Evolutionary conservation across 2,329 filamentous ascomycete genomes (phyloP).

Genomic region (Ophiobolus disseminans): DNA sequence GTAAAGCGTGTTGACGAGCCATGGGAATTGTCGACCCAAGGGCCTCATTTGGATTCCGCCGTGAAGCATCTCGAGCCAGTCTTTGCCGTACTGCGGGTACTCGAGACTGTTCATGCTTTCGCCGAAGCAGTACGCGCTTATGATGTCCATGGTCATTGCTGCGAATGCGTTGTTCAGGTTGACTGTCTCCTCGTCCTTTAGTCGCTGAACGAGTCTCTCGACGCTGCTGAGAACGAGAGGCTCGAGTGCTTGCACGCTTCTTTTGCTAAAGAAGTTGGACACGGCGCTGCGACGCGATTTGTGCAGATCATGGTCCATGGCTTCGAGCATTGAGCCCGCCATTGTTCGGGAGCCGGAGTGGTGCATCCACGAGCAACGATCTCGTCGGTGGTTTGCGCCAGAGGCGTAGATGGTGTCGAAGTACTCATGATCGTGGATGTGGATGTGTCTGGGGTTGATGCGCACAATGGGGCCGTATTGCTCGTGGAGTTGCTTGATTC

Average conservation of each 20-base stretch:
- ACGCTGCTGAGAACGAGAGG: slow-evolving; percentile 17
- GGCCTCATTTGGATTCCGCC: slow-evolving; percentile 9
- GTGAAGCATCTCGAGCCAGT: slow-evolving; percentile 12
- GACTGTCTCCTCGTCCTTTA: slow-evolving; percentile 3
- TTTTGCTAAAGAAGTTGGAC: slow-evolving; percentile 34
- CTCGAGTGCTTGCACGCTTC: slow-evolving; percentile 20
- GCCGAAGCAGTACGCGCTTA: slow-evolving; percentile 19
- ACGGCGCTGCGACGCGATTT: slow-evolving; percentile 26
- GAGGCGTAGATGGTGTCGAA: slow-evolving; percentile 22
- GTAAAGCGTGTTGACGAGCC: background rate
- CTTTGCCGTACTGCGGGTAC: slow-evolving; percentile 6
- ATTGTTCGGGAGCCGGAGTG: slow-evolving; percentile 7
- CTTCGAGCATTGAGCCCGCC: slow-evolving; percentile 14
- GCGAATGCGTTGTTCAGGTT: slow-evolving; percentile 14
- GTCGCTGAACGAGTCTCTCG: slow-evolving; percentile 1
- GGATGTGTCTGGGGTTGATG: slow-evolving; percentile 23
- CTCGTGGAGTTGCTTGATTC: slow-evolving; percentile 39
- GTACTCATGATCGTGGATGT: slow-evolving; percentile 24
- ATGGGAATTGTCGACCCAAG: slow-evolving; percentile 11
- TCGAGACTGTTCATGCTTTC: slow-evolving; percentile 3
- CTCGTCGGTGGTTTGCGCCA: slow-evolving; percentile 14
- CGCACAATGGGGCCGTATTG: slow-evolving; percentile 26
- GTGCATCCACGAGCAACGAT: slow-evolving; percentile 11
- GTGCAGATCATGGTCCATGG: slow-evolving; percentile 34
- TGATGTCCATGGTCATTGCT: slow-evolving; percentile 22